Evolutionary conservation across 164 flowering plant genomes (phyloP).

Genomic region (Vitis labrusca): DNA sequence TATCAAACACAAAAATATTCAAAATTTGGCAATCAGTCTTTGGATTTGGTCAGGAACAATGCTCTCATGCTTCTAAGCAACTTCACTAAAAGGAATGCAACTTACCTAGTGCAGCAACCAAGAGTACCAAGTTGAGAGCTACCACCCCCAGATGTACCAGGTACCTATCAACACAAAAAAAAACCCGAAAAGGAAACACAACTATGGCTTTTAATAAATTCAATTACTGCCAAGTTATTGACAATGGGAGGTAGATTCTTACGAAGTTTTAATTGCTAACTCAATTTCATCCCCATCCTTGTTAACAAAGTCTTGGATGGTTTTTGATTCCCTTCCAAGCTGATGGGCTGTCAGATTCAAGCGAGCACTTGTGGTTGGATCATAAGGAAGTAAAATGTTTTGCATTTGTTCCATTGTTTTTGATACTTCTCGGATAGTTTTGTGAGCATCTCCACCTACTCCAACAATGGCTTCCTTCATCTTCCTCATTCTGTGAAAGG

Average conservation of each 20-base stretch:
- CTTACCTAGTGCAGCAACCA: slow-evolving; percentile 36
- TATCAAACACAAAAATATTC: too few species aligned
- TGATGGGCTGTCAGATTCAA: slow-evolving; percentile 27
- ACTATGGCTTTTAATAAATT: too few species aligned
- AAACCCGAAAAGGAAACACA: not conserved
- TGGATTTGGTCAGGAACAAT: too few species aligned
- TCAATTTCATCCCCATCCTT: slow-evolving; percentile 27
- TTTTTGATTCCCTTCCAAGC: slow-evolving; percentile 32
- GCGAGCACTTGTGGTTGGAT: slow-evolving; percentile 12
- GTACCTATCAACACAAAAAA: slow-evolving; percentile 29
- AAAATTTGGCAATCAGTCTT: too few species aligned
- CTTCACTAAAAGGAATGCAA: not conserved
- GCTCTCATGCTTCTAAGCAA: too few species aligned
- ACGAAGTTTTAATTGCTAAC: slow-evolving; percentile 31
- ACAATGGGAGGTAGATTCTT: slow-evolving; percentile 10
- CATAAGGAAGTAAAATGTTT: slow-evolving; percentile 37
- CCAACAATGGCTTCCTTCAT: slow-evolving; percentile 32
- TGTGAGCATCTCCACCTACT: slow-evolving; percentile 26
- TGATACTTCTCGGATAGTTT: slow-evolving; percentile 25
- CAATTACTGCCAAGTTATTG: not conserved
- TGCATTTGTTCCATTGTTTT: slow-evolving; percentile 31
- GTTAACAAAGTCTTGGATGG: slow-evolving; percentile 23
- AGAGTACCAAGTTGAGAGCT: slow-evolving; percentile 28
- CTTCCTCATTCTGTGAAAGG: slow-evolving; percentile 20
- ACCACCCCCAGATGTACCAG: slow-evolving; percentile 34